These are phyloP conservation scores for Ophiobolus disseminans DNA, from an alignment of 2,329 filamentous ascomycete species.

Conservation along the genomic window DNA sequence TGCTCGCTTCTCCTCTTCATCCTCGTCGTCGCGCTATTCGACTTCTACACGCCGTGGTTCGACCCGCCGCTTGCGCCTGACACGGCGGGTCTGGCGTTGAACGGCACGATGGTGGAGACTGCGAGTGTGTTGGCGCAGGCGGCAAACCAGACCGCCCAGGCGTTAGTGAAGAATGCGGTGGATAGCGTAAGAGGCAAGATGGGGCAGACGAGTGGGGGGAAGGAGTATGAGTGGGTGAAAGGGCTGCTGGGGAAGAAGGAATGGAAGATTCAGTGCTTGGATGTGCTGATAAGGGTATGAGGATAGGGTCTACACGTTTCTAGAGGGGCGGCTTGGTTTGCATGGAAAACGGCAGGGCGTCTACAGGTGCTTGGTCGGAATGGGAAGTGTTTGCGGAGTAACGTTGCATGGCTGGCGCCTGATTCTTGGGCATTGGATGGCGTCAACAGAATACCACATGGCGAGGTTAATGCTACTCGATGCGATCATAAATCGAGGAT, in stretches of 20 bases:
- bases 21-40: slow-evolving; percentile 95
- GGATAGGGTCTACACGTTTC: not conserved
- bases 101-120: slow-evolving; percentile 59
- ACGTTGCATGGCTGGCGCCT: slow-evolving; percentile 26
- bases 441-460: not conserved
- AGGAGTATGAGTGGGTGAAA: slow-evolving; percentile 74
- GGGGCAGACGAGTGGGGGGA: slow-evolving; percentile 72
- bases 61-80: slow-evolving; percentile 66
- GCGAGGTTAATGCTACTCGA: not conserved
- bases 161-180: slow-evolving; percentile 35
- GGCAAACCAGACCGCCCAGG: slow-evolving; percentile 60
- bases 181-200: slow-evolving; percentile 39
- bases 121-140: slow-evolving; percentile 71
- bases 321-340: not conserved
- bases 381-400: not conserved
- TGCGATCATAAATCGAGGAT: too few species aligned
- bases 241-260: slow-evolving; percentile 82
- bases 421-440: not conserved
- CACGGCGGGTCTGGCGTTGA: slow-evolving; percentile 40
- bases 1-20: slow-evolving; percentile 95
- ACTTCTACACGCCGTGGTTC: slow-evolving; percentile 92
- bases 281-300: slow-evolving; percentile 77
- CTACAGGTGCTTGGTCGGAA: not conserved
- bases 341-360: not conserved
- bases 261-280: slow-evolving; percentile 90